phyloP scores from a whole-genome alignment of 1,284 basidiomycete species.

The Austropuccinia psidii region DNA sequence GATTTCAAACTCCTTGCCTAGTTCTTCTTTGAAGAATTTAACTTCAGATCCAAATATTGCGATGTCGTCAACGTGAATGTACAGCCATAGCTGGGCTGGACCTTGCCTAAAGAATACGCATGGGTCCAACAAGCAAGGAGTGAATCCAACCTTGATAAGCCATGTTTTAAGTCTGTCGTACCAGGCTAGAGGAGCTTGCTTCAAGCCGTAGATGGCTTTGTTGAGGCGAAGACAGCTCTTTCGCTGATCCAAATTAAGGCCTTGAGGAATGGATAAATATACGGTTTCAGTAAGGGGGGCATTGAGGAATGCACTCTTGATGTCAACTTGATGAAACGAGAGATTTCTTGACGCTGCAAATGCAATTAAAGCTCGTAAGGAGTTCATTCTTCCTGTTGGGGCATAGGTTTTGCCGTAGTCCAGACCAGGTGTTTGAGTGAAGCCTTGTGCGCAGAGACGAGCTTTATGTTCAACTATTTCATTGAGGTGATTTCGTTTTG shows the following conservation, averaged over 20 bases:
- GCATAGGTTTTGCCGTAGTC: background rate
- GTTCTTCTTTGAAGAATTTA: background rate
- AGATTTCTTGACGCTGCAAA: background rate
- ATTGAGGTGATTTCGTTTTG: background rate
- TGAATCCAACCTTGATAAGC: conserved; percentile 17
- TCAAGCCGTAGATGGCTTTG: conserved; percentile 29
- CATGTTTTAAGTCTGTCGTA: background rate
- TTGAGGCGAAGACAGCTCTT: background rate
- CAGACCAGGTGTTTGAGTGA: background rate
- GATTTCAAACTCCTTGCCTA: background rate
- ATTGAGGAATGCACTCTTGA: background rate
- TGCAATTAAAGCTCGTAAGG: background rate
- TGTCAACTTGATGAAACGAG: background rate
- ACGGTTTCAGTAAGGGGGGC: background rate
- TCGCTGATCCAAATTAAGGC: background rate
- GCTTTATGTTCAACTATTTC: background rate
- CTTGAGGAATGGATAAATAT: background rate
- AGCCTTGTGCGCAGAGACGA: background rate
- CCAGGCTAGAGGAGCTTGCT: conserved; percentile 22
- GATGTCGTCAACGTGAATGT: background rate
- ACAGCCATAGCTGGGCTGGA: background rate
- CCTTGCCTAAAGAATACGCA: conserved; percentile 8
- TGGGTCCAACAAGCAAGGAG: background rate
- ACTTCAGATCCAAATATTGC: background rate
- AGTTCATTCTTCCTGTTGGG: background rate